Conservation (phyloP, 2,329 filamentous ascomycete genomes). For the Sarocladiaceae sp. region DNA sequence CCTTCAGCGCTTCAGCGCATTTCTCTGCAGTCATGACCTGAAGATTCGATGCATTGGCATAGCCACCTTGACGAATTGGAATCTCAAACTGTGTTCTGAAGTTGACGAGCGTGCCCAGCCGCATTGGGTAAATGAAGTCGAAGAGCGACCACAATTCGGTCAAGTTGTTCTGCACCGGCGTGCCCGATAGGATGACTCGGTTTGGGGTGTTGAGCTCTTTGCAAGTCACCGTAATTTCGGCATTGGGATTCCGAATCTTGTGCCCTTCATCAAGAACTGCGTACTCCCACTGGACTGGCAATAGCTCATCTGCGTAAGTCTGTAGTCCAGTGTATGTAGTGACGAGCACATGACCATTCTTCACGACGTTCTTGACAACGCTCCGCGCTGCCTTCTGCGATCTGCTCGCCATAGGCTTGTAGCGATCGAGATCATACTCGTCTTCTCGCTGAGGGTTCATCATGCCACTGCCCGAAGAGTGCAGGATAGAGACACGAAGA, state of each 20-base stretch:
- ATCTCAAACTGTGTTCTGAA: conserved; percentile 91
- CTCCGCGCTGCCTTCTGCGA: conserved; percentile 59
- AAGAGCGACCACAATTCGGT: conserved; percentile 95
- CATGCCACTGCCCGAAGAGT: conserved; percentile 96
- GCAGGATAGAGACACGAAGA: conserved; percentile 88
- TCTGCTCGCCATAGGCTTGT: conserved; percentile 25
- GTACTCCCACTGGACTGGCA: conserved; percentile 84
- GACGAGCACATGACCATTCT: conserved; percentile 85
- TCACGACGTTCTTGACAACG: conserved; percentile 75
- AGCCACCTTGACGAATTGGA: conserved; percentile 87
- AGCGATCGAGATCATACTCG: conserved; percentile 41
- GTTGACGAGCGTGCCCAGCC: conserved; percentile 81
- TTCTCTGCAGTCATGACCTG: conserved; percentile 92
- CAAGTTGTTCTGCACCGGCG: conserved; percentile 95
- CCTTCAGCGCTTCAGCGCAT: conserved; percentile 89
- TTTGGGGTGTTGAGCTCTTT: conserved; percentile 90
- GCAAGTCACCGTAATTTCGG: conserved; percentile 88
- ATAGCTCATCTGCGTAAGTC: conserved; percentile 76
- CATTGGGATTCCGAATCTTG: conserved; percentile 95
- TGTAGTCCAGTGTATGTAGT: conserved; percentile 97
- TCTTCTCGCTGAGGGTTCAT: conserved; percentile 66
- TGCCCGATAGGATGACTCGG: conserved; percentile 88
- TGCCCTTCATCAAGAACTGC: conserved; percentile 95
- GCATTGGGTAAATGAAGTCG: conserved; percentile 96
- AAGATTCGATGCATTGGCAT: conserved; percentile 89